A percentile compares a stretch with the other conserved stretches of the same genome.
These are phyloP conservation scores for Trametes villosa DNA, from an alignment of 768 basidiomycete species.

Conservation along the genomic window DNA sequence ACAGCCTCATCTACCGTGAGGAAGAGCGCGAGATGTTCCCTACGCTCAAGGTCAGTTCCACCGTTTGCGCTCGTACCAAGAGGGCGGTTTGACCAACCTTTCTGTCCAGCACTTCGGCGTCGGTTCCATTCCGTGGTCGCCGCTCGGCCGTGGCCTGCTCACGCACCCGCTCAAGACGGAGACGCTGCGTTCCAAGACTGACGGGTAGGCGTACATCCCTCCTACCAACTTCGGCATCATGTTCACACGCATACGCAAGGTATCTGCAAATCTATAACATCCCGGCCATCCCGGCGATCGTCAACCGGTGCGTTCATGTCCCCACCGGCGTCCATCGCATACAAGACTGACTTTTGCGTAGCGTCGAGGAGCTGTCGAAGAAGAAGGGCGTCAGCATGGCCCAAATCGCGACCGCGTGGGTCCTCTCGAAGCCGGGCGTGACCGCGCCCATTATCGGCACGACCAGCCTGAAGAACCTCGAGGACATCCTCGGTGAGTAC, in stretches of 20 bases:
- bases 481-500: conserved; percentile 42
- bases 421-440: conserved; percentile 32
- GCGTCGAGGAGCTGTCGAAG: conserved; percentile 46
- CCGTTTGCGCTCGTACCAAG: too few relatives aligned
- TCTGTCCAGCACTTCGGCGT: conserved; percentile 34
- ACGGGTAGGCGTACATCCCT: conserved; percentile 14
- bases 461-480: conserved; percentile 42
- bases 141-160: conserved; percentile 39
- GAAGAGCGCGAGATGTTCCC: conserved; percentile 67
- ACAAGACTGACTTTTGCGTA: background rate
- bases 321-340: background rate
- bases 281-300: conserved; percentile 24
- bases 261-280: conserved; percentile 2
- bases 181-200: conserved; percentile 10
- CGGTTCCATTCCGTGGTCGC: conserved; percentile 44
- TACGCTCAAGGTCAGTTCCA: conserved; percentile 43
- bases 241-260: background rate
- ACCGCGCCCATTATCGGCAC: conserved; percentile 49
- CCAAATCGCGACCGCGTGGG: conserved; percentile 45
- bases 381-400: conserved; percentile 46
- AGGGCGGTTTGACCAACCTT: too few relatives aligned
- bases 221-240: background rate
- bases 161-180: conserved; percentile 12
- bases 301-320: conserved; percentile 24
- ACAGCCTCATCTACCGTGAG: conserved; percentile 60